These are phyloP conservation scores for Lathyrus tuberosus DNA, from an alignment of 306 rosid genomes.

Conservation along the genomic window DNA sequence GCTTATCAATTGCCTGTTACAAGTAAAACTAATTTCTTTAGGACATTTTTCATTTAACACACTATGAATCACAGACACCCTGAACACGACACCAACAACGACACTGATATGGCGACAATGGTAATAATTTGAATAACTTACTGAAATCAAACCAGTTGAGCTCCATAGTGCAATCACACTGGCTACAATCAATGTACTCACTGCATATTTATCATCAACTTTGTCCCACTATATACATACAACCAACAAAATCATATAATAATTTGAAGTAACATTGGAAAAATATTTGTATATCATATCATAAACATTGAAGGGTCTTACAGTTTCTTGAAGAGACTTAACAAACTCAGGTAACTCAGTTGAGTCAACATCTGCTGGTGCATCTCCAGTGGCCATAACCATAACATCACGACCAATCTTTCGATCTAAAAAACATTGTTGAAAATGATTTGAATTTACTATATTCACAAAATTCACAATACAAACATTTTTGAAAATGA, in stretches of 20 bases:
- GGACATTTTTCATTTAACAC: conserved; percentile 9
- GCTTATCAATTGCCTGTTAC: conserved; percentile 89
- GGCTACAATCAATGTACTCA: conserved; percentile 69
- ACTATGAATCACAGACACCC: no score
- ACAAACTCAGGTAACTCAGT: conserved; percentile 73
- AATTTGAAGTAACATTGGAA: conserved; percentile 13
- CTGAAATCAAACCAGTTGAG: conserved; percentile 75
- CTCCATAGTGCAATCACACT: conserved; percentile 67
- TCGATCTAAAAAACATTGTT: conserved; percentile 50
- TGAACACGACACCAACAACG: no score
- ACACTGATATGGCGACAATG: no score
- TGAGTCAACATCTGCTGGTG: conserved; percentile 68
- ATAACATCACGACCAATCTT: conserved; percentile 76
- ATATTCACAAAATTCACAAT: not conserved
- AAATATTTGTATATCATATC: not conserved
- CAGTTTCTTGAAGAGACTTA: conserved; percentile 68
- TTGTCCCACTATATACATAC: conserved; percentile 77
- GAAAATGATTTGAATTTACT: not conserved
- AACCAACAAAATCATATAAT: conserved; percentile 21
- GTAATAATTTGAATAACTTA: conserved; percentile 40
- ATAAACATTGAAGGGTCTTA: conserved; percentile 37
- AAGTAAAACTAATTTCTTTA: conserved; percentile 30
- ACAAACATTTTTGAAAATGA: not conserved
- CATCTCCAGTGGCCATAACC: conserved; percentile 95
- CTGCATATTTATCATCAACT: conserved; percentile 91